These are phyloP conservation scores for Pythium folliculosum DNA, from an alignment of 352 stramenopile genomes.

Conservation along the genomic window DNA sequence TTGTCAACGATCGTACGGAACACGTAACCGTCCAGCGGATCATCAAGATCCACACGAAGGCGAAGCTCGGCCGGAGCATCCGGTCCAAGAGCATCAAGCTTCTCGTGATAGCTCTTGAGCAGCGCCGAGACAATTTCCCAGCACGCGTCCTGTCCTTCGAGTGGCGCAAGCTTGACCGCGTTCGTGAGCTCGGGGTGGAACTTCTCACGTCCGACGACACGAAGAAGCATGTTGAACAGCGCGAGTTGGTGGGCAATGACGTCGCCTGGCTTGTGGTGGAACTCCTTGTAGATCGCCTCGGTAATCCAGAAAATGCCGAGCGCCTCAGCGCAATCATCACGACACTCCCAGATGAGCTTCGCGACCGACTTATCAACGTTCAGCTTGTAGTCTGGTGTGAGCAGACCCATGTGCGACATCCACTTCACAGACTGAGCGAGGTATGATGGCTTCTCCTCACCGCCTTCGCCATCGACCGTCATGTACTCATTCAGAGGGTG, in stretches of 20 bases:
- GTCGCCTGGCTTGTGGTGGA: conserved; percentile 85
- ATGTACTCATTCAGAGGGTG: conserved; percentile 87
- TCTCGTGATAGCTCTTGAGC: conserved; percentile 69
- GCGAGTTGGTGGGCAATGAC: conserved; percentile 80
- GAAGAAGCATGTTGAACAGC: conserved; percentile 87
- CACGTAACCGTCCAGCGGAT: conserved; percentile 84
- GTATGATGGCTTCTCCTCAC: conserved; percentile 53
- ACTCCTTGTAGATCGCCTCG: conserved; percentile 76
- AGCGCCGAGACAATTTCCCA: conserved; percentile 74
- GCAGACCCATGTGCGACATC: conserved; percentile 88
- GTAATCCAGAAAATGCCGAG: conserved; percentile 83
- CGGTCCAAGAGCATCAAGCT: conserved; percentile 68
- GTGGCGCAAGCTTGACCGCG: conserved; percentile 51
- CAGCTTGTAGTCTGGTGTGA: conserved; percentile 75
- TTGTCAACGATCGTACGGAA: conserved; percentile 89
- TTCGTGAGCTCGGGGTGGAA: conserved; percentile 77
- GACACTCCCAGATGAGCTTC: conserved; percentile 83
- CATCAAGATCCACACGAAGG: conserved; percentile 65
- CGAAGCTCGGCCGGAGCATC: conserved; percentile 67
- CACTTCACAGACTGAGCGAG: conserved; percentile 89
- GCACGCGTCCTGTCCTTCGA: conserved; percentile 71
- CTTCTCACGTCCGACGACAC: conserved; percentile 75
- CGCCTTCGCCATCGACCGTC: conserved; percentile 28
- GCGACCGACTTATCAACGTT: conserved; percentile 72
- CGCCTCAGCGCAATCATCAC: conserved; percentile 76